phyloP scores from a whole-genome alignment of 2,329 filamentous ascomycete genomes.

The Fusarium luffae region DNA sequence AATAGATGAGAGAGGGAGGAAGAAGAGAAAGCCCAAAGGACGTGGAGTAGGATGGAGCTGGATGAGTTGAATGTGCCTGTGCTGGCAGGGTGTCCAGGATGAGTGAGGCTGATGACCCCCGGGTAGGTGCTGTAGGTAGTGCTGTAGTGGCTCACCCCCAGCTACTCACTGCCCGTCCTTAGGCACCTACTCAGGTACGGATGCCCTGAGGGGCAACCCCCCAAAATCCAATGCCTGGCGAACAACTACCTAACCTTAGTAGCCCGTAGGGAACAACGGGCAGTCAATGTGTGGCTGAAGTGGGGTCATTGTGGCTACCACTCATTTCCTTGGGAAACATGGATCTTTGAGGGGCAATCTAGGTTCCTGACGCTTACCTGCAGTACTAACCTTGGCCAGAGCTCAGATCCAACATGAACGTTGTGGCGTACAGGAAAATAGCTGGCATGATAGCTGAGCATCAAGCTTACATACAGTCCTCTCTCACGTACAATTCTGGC shows the following conservation, averaged over 20 bases:
- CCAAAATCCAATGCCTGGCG: not conserved
- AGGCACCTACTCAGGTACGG: conserved; percentile 9
- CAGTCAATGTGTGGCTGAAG: conserved; percentile 30
- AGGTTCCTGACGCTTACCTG: conserved; percentile 9
- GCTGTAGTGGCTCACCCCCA: not conserved
- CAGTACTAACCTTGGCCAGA: conserved; percentile 11
- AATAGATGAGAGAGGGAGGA: conserved; percentile 44
- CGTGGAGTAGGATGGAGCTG: conserved; percentile 36
- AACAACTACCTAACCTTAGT: conserved; percentile 2
- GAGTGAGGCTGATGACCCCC: conserved; percentile 22
- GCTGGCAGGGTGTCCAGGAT: conserved; percentile 1
- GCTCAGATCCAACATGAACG: conserved; percentile 5
- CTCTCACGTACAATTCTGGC: not conserved
- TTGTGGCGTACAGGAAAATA: conserved; percentile 20
- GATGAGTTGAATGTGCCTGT: conserved; percentile 33
- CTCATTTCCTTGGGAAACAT: conserved; percentile 28
- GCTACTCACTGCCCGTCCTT: not conserved
- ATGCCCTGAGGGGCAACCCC: conserved; percentile 24
- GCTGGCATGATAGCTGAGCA: not conserved
- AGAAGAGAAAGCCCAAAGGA: conserved; percentile 26
- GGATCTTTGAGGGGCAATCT: conserved; percentile 19
- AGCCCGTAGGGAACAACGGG: not conserved
- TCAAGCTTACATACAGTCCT: not conserved
- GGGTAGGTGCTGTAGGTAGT: not conserved
- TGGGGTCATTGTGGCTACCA: conserved; percentile 29